Percentiles rank a stretch among this genome's conserved stretches.
Conservation (phyloP, 2,329 filamentous ascomycete species). For the Cladosporium sp. region DNA sequence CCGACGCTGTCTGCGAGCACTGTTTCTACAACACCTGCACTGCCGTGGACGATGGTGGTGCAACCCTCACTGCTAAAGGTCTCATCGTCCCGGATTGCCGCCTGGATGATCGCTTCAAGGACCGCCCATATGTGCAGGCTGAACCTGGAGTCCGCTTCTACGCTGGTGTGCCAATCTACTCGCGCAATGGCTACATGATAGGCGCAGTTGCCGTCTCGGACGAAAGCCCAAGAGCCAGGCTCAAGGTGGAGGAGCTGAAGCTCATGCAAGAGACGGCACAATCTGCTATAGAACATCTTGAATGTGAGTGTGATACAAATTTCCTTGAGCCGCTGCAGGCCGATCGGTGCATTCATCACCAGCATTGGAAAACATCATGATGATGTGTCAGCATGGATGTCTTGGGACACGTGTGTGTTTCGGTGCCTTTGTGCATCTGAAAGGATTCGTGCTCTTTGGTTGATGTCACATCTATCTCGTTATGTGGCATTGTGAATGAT, state of each 20-base stretch:
- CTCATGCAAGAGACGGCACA: constrained; percentile 31
- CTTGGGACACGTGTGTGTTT: no score
- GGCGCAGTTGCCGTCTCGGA: constrained; percentile 32
- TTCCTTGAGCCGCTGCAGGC: background rate
- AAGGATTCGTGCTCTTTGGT: no score
- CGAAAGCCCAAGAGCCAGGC: constrained; percentile 19
- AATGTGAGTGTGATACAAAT: background rate
- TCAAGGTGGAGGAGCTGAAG: constrained; percentile 20
- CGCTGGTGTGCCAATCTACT: constrained; percentile 31
- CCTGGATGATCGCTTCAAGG: constrained; percentile 31
- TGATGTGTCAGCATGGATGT: no score
- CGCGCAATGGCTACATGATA: constrained; percentile 31
- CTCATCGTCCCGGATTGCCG: constrained; percentile 27
- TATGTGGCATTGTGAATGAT: no score
- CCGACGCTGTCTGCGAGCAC: constrained; percentile 15
- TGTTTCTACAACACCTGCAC: constrained; percentile 3
- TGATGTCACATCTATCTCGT: no score
- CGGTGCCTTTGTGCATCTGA: no score
- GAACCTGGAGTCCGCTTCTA: constrained; percentile 31
- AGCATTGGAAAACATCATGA: no score
- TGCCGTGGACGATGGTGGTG: constrained; percentile 18
- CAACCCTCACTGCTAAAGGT: constrained; percentile 15
- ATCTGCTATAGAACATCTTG: constrained; percentile 32
- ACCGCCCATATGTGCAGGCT: constrained; percentile 27
- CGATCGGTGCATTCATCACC: no score